Evolutionary conservation across 2,329 filamentous ascomycete species (phyloP).

Genomic region (Thelonectria rubi): DNA sequence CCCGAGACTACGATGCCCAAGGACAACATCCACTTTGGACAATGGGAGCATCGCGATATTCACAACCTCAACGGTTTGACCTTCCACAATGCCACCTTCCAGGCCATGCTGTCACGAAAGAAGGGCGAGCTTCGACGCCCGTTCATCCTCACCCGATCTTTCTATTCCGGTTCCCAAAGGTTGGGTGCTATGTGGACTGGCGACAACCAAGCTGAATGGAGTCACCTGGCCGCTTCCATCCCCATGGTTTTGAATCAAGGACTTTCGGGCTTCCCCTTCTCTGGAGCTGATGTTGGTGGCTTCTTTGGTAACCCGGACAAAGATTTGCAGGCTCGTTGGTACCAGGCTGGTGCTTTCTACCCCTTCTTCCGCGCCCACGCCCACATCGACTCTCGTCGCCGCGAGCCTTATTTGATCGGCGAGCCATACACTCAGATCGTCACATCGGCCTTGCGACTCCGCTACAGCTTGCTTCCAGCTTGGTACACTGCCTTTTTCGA

Average conservation of each 20-base stretch:
- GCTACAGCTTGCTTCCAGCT: conserved; percentile 87
- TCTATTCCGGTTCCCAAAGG: conserved; percentile 90
- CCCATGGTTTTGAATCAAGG: conserved; percentile 95
- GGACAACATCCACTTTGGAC: conserved; percentile 89
- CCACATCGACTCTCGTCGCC: conserved; percentile 93
- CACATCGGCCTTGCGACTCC: conserved; percentile 84
- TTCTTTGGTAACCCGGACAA: conserved; percentile 98
- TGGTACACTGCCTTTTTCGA: conserved; percentile 99
- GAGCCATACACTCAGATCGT: conserved; percentile 89
- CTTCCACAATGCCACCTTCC: conserved; percentile 91
- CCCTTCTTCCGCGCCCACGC: conserved; percentile 98
- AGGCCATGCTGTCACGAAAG: conserved; percentile 84
- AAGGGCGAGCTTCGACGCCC: conserved; percentile 86
- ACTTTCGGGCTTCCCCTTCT: conserved; percentile 91
- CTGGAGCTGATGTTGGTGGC: conserved; percentile 93
- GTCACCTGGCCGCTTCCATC: conserved; percentile 85
- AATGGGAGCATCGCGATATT: conserved; percentile 96
- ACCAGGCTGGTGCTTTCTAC: conserved; percentile 95
- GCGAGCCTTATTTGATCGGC: conserved; percentile 89
- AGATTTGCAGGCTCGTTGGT: conserved; percentile 93
- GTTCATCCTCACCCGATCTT: conserved; percentile 92
- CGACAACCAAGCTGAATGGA: conserved; percentile 95
- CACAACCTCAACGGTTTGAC: conserved; percentile 97
- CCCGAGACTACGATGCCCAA: conserved; percentile 99
- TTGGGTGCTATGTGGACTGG: conserved; percentile 98